Base-by-base conservation (phyloP, 2,329 filamentous ascomycete genomes). In the Colletotrichum tabaci region DNA sequence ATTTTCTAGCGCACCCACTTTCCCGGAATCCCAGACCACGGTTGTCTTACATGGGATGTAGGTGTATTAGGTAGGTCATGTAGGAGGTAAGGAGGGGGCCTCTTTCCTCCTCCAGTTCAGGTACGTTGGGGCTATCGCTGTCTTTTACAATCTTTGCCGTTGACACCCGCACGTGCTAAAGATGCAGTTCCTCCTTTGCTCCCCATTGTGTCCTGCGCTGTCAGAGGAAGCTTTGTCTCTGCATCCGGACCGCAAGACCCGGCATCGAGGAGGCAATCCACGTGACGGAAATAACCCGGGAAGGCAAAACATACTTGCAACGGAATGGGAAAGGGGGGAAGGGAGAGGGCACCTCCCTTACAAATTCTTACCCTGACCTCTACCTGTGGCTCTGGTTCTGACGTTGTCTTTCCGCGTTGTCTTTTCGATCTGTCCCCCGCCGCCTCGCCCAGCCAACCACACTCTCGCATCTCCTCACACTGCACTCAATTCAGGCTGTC, bases 141-240 rank as follows among this genome's bases (percentile, higher is more conserved):
- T 38, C 35, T 42, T 23, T 10, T 30, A 42, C n/a, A 38, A 42
- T 40, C 42, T 7, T 15, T 15, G 42, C 16, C 16, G 55, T 57
- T 42, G 38, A 52, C 13, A 42, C 55, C 10, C 38, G 55, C 55
- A n/a, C 55, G 38, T 30, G 53, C 53, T 57, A 42, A 42, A 6
- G 30, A 40, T 12, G 35, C 35, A 40, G 35, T 40, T 57, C 7
- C 2, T 56, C 9, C 53, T 21, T 21, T 10, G 30, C 52, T n/a
- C 30, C 52, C 26, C 57, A 12, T 50, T 15, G 58, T 38, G 18
- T 18, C 16, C 18, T 47, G 13, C 18, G 18, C n/a, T 44, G n/a
- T n/a, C 40, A 53, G 44, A 46, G 52, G 58, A 68, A 63, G 40
- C 56, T 71, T 68, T 52, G 44, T 62, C 38, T 40, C 46, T 71